Conservation (phyloP, 2,329 filamentous ascomycete genomes). For the Tympanopsis confertula region DNA sequence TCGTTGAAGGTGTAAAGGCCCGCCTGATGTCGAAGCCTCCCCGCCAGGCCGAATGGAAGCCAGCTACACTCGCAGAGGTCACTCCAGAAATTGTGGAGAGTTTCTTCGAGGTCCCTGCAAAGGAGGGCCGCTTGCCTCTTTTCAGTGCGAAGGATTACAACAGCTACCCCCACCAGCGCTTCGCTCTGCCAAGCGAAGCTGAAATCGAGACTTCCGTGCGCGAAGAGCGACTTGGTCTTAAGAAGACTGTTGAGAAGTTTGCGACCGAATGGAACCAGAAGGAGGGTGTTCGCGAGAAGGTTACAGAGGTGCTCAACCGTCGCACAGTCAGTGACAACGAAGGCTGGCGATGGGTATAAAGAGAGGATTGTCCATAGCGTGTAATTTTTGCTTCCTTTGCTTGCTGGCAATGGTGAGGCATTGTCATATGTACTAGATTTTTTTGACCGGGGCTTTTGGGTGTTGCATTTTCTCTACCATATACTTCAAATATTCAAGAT, state of each 20-base stretch:
- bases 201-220: neutral
- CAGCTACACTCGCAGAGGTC: constrained; percentile 44
- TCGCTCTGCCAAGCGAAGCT: neutral
- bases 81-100: neutral
- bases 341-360: neutral
- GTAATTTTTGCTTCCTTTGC: too few relatives aligned
- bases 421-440: too few relatives aligned
- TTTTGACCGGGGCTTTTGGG: too few relatives aligned
- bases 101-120: neutral
- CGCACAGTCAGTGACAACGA: neutral
- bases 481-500: too few relatives aligned
- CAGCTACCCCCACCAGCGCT: neutral
- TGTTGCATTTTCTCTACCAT: too few relatives aligned
- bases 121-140: neutral
- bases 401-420: too few relatives aligned
- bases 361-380: too few relatives aligned
- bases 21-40: constrained; percentile 46
- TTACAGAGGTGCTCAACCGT: neutral
- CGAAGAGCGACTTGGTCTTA: neutral
- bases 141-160: neutral
- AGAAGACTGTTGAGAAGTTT: neutral
- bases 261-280: neutral
- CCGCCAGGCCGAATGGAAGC: constrained; percentile 62
- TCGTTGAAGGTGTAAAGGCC: constrained; percentile 80
- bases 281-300: constrained; percentile 1